A percentile compares a stretch with the other conserved stretches of the same genome.
Conservation (phyloP, 805 yeast species). For the Saturnispora zaruensis region DNA sequence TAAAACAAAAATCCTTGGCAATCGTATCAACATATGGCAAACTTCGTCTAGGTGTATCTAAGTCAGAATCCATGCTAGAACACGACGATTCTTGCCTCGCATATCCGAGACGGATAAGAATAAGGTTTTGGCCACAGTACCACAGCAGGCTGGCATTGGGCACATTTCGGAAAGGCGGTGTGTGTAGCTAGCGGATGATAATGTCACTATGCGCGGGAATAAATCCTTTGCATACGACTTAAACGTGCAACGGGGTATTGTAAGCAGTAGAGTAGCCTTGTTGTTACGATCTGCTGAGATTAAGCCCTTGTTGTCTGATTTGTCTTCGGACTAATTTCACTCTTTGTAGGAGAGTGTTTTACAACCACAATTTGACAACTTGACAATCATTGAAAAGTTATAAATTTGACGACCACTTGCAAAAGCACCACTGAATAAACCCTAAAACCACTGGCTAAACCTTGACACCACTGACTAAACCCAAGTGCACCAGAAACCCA, state of each 20-base stretch:
- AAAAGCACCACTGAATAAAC: no score
- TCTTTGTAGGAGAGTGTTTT: no score
- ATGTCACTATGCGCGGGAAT: constrained; percentile 38
- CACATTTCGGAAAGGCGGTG: constrained; percentile 26
- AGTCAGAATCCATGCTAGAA: constrained; percentile 47
- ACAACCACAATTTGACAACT: no score
- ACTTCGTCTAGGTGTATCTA: constrained; percentile 42
- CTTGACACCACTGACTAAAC: no score
- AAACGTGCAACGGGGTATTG: constrained; percentile 12
- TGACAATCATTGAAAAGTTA: no score
- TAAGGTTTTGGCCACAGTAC: constrained; percentile 36
- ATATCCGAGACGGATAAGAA: constrained; percentile 35
- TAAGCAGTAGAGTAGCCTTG: constrained; percentile 46
- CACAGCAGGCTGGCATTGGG: constrained; percentile 34
- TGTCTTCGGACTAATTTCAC: constrained; percentile 17
- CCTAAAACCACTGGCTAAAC: no score
- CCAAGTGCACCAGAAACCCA: no score
- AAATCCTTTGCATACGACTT: constrained; percentile 32
- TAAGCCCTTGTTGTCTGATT: constrained; percentile 37
- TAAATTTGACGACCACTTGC: no score
- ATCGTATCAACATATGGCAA: constrained; percentile 32
- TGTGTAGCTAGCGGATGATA: constrained; percentile 37
- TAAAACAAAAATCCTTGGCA: no score
- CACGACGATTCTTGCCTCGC: constrained; percentile 37
- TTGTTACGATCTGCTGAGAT: constrained; percentile 46